Percentiles rank a stretch among this genome's conserved stretches.
Conservation (phyloP, 139 green algal species). For the Zygnema cylindricum region DNA sequence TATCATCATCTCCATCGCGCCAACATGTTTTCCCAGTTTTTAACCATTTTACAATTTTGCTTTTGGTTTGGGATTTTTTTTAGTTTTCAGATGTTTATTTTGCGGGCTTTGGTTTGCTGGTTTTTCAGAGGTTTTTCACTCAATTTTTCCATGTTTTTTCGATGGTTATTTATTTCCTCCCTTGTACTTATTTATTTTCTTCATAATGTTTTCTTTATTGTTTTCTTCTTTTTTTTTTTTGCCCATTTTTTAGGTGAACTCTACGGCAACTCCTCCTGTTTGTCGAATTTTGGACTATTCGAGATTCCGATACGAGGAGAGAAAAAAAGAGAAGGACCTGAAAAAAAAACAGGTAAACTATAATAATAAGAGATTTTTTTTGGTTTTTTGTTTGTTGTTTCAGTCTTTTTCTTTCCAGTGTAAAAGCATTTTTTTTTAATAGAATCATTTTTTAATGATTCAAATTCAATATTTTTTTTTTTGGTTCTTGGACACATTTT, state of each 20-base stretch:
- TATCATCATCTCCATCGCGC: too few species aligned
- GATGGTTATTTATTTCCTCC: not conserved
- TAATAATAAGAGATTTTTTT: too few species aligned
- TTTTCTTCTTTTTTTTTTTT: not conserved
- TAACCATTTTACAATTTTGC: too few species aligned
- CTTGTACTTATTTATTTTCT: not conserved
- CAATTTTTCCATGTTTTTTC: not conserved
- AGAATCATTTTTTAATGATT: too few species aligned
- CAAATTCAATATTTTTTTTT: conserved; percentile 1
- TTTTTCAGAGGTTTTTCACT: too few species aligned
- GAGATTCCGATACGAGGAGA: conserved; percentile 31
- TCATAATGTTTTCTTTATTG: not conserved
- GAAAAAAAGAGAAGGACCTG: conserved; percentile 26
- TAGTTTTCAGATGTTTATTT: too few species aligned
- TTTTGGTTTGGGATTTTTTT: too few species aligned
- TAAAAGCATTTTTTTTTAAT: too few species aligned
- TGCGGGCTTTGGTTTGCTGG: too few species aligned
- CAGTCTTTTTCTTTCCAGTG: not conserved
- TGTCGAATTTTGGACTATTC: conserved; percentile 40
- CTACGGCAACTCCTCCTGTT: conserved; percentile 25
- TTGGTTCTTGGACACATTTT: too few species aligned
- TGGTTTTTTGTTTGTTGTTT: not conserved
- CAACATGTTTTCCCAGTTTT: too few species aligned
- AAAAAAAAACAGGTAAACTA: conserved; percentile 26
- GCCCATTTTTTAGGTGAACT: conserved; percentile 15